Evolutionary conservation across 306 rosid species (phyloP), one percentile per base, ranked within the genome.

Genomic region (Fragaria ananassa): DNA sequence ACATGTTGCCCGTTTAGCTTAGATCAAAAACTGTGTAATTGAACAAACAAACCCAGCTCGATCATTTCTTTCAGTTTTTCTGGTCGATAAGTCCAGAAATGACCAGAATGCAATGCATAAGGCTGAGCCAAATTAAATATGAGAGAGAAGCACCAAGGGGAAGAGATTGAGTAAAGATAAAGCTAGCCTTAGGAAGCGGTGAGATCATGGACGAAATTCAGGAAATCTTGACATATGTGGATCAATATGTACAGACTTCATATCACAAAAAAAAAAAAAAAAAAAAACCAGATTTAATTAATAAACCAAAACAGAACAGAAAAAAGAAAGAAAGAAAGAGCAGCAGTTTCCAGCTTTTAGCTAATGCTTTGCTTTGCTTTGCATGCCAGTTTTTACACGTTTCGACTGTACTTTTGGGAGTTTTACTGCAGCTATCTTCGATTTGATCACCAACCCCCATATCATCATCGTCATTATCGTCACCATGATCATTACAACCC

Each of bases 221-320:
- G 85, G 80, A 78, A 54, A 82, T 6, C 68, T 81, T 64, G 94
- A 89, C 88, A 86, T 62, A 76, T 86, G 86, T 74, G 81, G 81
- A 82, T 53, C 17, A 23, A 57, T 56, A 17, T 41, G 41, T 42
- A 75, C 71, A 80, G 39, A 67, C 19, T 9, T 25, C 10, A 68
- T 41, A 73, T 39, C 34, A 68, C 68, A 39, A 71, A 72, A 78
- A 31, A 39, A 71, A 72, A 31, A 25, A 25, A 25, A 25, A 29
- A 29, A 63, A 35, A 72, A 79, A 63, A 23, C 57, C 81, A 82
- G 84, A 83, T 62, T 17, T 29, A 19, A 50, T 42, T 31, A 44
- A 61, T 29, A 64, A 75, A 21, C 72, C 51, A 75, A 29, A 13
- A 47, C 60, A 63, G 25, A 37, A 39, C 29, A 56, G 37, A 63